These are phyloP conservation scores for Ogataea angusta DNA, from an alignment of 805 yeast species.

Conservation along the genomic window DNA sequence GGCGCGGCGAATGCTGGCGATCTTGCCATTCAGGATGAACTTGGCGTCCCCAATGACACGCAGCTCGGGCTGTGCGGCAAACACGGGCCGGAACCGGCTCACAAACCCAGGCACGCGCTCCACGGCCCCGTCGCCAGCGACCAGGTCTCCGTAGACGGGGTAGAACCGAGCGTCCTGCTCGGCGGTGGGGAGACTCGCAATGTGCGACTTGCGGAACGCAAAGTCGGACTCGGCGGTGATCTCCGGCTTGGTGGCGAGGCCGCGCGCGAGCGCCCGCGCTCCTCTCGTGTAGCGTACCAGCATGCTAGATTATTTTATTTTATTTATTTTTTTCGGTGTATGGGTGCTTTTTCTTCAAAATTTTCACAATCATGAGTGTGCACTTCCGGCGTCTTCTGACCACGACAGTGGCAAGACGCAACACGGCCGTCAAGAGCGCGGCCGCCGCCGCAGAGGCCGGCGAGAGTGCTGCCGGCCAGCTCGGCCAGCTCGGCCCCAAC, in stretches of 20 bases:
- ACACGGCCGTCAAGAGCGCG: constrained; percentile 2
- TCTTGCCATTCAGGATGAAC: constrained; percentile 50
- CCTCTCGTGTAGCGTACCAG: not conserved
- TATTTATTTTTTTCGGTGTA: constrained; percentile 1
- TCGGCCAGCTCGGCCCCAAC: not conserved
- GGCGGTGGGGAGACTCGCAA: constrained; percentile 8
- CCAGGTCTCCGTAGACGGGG: constrained; percentile 21
- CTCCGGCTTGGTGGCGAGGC: constrained; percentile 2
- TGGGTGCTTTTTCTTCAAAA: constrained; percentile 10
- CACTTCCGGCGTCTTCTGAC: constrained; percentile 6
- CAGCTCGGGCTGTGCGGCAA: constrained; percentile 21
- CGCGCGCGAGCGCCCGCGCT: not conserved
- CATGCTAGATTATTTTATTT: too few relatives aligned
- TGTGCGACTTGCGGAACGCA: constrained; percentile 29
- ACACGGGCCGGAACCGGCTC: constrained; percentile 26
- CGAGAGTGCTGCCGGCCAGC: not conserved
- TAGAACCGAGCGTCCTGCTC: constrained; percentile 27
- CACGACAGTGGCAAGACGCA: constrained; percentile 4
- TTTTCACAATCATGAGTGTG: constrained; percentile 7
- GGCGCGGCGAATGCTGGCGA: constrained; percentile 54
- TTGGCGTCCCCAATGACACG: constrained; percentile 21
- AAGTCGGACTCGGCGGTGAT: constrained; percentile 32
- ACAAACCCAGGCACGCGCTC: constrained; percentile 42
- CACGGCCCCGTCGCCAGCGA: constrained; percentile 2
- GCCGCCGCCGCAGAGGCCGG: not conserved